Evolutionary conservation across 2,329 filamentous ascomycete species (phyloP).

Genomic region (Geosmithia flava): DNA sequence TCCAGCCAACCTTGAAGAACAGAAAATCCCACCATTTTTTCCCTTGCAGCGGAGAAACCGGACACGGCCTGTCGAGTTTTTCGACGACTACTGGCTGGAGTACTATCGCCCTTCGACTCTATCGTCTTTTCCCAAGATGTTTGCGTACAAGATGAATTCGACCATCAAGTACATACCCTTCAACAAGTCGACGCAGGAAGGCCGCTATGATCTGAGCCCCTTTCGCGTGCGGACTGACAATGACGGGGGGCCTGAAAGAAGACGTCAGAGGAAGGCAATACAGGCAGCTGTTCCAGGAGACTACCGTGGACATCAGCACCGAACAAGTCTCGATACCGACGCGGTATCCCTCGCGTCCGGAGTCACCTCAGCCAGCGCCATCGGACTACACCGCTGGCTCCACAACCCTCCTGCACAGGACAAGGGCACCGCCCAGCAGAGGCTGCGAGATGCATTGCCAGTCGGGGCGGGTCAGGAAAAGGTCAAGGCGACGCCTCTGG

Average conservation of each 20-base stretch:
- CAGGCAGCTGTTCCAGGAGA: not conserved
- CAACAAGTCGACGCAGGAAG: slow-evolving; percentile 55
- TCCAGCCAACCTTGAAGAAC: slow-evolving; percentile 54
- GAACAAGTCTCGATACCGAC: slow-evolving; percentile 19
- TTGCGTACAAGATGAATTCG: slow-evolving; percentile 84
- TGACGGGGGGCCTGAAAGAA: slow-evolving; percentile 49
- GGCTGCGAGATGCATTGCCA: not conserved
- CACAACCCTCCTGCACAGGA: slow-evolving; percentile 27
- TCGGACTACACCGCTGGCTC: slow-evolving; percentile 51
- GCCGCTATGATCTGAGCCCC: slow-evolving; percentile 73
- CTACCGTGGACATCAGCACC: not conserved
- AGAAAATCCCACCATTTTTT: slow-evolving; percentile 37
- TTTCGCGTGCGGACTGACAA: slow-evolving; percentile 65
- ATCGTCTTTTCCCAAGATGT: slow-evolving; percentile 85
- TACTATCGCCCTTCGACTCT: slow-evolving; percentile 85
- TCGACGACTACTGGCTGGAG: slow-evolving; percentile 95
- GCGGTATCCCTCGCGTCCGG: slow-evolving; percentile 24
- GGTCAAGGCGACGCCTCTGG: slow-evolving; percentile 46
- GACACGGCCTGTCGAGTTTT: slow-evolving; percentile 41
- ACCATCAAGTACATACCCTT: slow-evolving; percentile 74
- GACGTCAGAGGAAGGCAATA: slow-evolving; percentile 53
- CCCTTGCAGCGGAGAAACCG: slow-evolving; percentile 20
- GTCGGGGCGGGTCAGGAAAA: slow-evolving; percentile 12
- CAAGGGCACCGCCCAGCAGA: slow-evolving; percentile 9
- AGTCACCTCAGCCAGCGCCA: slow-evolving; percentile 28